Evolutionary conservation across 129 eudicot genomes (phyloP), one percentile per base, ranked within the genome.

Genomic region (Lactuca sativa): DNA sequence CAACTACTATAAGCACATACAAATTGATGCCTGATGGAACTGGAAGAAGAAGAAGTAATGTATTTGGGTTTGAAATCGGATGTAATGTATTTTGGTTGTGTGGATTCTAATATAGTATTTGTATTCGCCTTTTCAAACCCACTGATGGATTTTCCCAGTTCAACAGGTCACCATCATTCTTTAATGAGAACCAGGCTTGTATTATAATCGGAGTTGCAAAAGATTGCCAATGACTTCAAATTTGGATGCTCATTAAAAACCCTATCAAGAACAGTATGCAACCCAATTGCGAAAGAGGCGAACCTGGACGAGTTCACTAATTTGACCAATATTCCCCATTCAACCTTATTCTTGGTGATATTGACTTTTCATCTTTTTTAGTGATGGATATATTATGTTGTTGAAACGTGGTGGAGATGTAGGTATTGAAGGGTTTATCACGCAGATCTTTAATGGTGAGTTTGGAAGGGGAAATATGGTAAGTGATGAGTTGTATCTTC

Each of bases 121-220:
- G n/a, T n/a, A n/a, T n/a, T n/a, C n/a, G n/a, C n/a, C n/a, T n/a
- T n/a, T n/a, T n/a, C n/a, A n/a, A n/a, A n/a, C n/a, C n/a, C n/a
- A n/a, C n/a, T n/a, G n/a, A n/a, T n/a, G n/a, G n/a, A n/a, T n/a
- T n/a, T n/a, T n/a, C n/a, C n/a, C n/a, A n/a, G n/a, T n/a, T n/a
- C n/a, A n/a, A n/a, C n/a, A n/a, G n/a, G n/a, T n/a, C n/a, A n/a
- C n/a, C n/a, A n/a, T n/a, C n/a, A n/a, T n/a, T n/a, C n/a, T n/a
- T n/a, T n/a, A n/a, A n/a, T n/a, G n/a, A n/a, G n/a, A n/a, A n/a
- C n/a, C n/a, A n/a, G n/a, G n/a, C n/a, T n/a, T n/a, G n/a, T n/a
- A n/a, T n/a, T n/a, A 81, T 57, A 11, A 77, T 21, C 10, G 86
- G 84, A 2, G 96, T 86, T 32, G 84, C 90, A n/a, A 40, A 86